Percentiles rank a stretch among this genome's conserved stretches.
phyloP scores from a whole-genome alignment of 306 rosid genomes.

The Hylodesmum podocarpum region DNA sequence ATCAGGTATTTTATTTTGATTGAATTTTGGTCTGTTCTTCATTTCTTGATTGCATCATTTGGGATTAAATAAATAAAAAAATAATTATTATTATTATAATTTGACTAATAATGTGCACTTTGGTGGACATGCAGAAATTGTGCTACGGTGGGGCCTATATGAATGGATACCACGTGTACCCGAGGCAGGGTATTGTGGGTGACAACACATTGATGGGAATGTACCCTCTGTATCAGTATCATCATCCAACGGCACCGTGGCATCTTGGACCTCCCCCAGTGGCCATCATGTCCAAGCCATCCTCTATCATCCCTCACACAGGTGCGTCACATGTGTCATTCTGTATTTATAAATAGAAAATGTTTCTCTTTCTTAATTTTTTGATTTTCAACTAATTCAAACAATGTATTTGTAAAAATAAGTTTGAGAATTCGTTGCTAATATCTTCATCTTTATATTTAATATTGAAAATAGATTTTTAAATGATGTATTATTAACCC shows the following conservation, averaged over 20 bases:
- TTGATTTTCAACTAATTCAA: too few relatives aligned
- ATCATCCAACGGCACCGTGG: constrained; percentile 48
- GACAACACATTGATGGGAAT: constrained; percentile 73
- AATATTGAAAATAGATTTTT: too few relatives aligned
- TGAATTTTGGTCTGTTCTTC: background rate
- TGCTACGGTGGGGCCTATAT: constrained; percentile 60
- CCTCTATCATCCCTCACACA: constrained; percentile 53
- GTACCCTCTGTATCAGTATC: constrained; percentile 72
- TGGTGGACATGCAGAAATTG: constrained; percentile 54
- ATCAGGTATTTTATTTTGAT: constrained; percentile 41
- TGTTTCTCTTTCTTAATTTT: too few relatives aligned
- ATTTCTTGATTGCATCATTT: too few relatives aligned
- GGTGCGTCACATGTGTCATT: constrained; percentile 47
- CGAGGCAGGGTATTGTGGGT: constrained; percentile 61
- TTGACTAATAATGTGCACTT: background rate
- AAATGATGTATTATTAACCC: too few relatives aligned
- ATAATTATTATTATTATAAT: background rate
- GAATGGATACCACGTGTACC: constrained; percentile 71
- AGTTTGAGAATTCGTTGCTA: too few relatives aligned
- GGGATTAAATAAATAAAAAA: background rate
- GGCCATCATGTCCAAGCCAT: constrained; percentile 49
- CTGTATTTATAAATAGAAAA: background rate
- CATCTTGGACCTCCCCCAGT: constrained; percentile 31
- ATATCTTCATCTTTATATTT: too few relatives aligned
- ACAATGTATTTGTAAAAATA: too few relatives aligned